Base-by-base conservation (phyloP, 345 rosid genomes). In the Acer yangbiense region DNA sequence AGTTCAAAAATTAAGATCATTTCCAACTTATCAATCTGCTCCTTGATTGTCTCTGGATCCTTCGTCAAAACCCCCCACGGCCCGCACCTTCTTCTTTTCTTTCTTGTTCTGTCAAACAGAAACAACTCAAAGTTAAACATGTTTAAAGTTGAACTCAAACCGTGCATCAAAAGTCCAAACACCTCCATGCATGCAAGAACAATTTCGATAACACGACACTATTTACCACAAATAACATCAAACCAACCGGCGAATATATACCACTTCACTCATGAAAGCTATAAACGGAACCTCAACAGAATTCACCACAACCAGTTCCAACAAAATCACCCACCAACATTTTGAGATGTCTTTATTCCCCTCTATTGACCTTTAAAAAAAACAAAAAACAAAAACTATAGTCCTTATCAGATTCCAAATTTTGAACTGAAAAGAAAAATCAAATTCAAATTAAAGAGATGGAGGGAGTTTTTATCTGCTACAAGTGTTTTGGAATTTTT, bases 41-140 rank as follows among this genome's bases (percentile, higher is more conserved):
- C 99, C 89, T 67, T 89, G 66, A 94, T 89, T 55, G 85, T 83
- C n/a, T 88, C 97, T 0, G 99, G 99, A 83, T 96, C 99, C 86
- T 96, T 96, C 87, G 92, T 96, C 89, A 96, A 81, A 81, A 96
- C 91, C 52, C 98, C 29, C 99, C 54, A 94, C 99, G 80, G 94
- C 99, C 81, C 99, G 91, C 82, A 96, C 99, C 87, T 96, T 96
- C 88, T 96, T 92, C 43, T 98, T 89, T 79, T 96, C 98, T 76
- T 92, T 96, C 90, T 96, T 96, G 85, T 96, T 96, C 99, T 96
- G 97, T 81, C 67, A 46, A 68, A 76, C 63, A 77, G 32, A 80
- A 79, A 23, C 32, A 61, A 61, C 6, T 11, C 6, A 41, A 14
- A 35, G 20, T 65, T 29, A 41, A 25, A 25, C 29, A 23, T n/a